A percentile compares a stretch with the other conserved stretches of the same genome.
These are phyloP conservation scores for Arachnomyces sp. DNA, from an alignment of 2,329 filamentous ascomycete genomes.

Conservation along the genomic window DNA sequence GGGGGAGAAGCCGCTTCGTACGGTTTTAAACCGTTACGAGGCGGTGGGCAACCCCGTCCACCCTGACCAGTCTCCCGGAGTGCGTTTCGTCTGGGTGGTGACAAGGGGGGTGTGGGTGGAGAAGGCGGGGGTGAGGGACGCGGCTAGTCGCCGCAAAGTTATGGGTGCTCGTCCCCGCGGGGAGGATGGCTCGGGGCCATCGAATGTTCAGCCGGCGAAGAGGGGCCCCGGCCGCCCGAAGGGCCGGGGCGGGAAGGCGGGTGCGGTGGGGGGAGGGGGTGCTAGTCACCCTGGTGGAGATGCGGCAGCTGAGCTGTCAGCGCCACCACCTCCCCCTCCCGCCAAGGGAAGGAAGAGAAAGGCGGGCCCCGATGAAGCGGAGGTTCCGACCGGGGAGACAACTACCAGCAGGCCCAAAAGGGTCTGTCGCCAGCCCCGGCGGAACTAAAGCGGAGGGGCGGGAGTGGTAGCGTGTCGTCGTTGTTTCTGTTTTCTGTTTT, in stretches of 20 bases:
- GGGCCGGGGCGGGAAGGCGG: constrained; percentile 1
- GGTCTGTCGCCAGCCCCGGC: background rate
- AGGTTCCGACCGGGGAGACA: background rate
- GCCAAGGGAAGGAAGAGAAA: background rate
- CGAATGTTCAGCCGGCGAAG: background rate
- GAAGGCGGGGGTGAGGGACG: constrained; percentile 8
- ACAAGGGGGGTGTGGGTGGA: constrained; percentile 13
- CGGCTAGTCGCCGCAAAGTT: background rate
- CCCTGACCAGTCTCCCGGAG: background rate
- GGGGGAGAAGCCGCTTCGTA: constrained; percentile 6
- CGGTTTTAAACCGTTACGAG: constrained; percentile 11
- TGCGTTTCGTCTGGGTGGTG: constrained; percentile 10
- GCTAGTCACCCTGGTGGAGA: too few relatives aligned
- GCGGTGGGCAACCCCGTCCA: constrained; percentile 11
- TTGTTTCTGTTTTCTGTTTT: too few relatives aligned
- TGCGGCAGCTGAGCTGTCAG: too few relatives aligned
- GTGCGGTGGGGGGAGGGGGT: too few relatives aligned
- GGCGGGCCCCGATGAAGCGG: background rate
- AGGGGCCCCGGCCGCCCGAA: constrained; percentile 1
- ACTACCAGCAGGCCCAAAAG: background rate
- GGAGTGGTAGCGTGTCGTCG: background rate
- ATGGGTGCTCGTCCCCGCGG: too few relatives aligned
- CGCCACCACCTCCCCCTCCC: too few relatives aligned
- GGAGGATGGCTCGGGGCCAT: too few relatives aligned
- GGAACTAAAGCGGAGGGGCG: background rate